Conservation (phyloP, 2,329 filamentous ascomycete species). For the Pseudogymnoascus sp. region DNA sequence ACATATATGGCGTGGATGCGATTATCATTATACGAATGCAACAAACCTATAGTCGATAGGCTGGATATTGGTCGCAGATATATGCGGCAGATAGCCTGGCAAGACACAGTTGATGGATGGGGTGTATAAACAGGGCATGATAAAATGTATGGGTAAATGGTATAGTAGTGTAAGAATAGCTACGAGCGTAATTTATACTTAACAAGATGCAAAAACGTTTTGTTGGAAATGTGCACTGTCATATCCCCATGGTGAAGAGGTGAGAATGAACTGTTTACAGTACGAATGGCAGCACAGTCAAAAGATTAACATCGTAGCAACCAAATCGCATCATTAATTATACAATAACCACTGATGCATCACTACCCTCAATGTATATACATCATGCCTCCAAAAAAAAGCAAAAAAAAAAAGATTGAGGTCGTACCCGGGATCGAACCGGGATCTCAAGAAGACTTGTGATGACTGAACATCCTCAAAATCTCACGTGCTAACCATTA, state of each 20-base stretch:
- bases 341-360: neutral
- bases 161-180: neutral
- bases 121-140: neutral
- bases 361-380: neutral
- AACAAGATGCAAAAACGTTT: neutral
- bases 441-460: slow-evolving; percentile 6
- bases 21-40: neutral
- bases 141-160: neutral
- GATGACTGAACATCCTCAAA: slow-evolving; percentile 6
- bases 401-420: neutral
- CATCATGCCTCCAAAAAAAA: neutral
- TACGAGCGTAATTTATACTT: neutral
- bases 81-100: neutral
- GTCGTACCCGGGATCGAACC: slow-evolving; percentile 7
- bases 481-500: slow-evolving; percentile 8
- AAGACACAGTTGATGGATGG: neutral
- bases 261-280: neutral
- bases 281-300: neutral
- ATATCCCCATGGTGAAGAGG: neutral
- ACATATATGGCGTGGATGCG: neutral
- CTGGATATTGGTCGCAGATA: neutral
- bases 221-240: neutral
- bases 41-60: neutral
- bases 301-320: neutral
- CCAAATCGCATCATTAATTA: neutral